A percentile compares a stretch with the other conserved stretches of the same genome.
Evolutionary conservation across 2,329 filamentous ascomycete genomes (phyloP).

Genomic region (Trichoderma koningiopsis): DNA sequence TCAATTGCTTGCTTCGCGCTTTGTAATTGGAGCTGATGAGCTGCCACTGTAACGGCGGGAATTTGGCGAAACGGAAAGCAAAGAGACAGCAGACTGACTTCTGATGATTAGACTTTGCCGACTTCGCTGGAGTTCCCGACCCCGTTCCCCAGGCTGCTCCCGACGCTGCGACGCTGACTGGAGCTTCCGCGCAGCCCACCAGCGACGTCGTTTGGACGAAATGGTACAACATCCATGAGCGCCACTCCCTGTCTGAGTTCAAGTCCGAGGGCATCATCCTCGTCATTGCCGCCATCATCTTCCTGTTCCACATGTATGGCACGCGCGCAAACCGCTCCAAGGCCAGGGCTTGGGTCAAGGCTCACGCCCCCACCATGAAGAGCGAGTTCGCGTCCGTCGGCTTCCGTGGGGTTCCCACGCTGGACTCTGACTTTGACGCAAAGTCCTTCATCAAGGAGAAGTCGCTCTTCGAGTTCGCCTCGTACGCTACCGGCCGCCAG

Average conservation of each 20-base stretch:
- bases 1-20: background rate
- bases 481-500: conserved; percentile 87
- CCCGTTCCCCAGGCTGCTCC: conserved; percentile 57
- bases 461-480: conserved; percentile 80
- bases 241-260: conserved; percentile 82
- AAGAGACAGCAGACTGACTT: background rate
- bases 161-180: conserved; percentile 50
- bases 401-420: conserved; percentile 62
- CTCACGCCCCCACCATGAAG: conserved; percentile 70
- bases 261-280: conserved; percentile 82
- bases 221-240: conserved; percentile 98
- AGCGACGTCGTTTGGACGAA: conserved; percentile 71
- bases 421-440: conserved; percentile 46
- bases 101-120: conserved; percentile 74
- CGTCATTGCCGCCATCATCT: conserved; percentile 70
- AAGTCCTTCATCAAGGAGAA: conserved; percentile 74
- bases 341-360: conserved; percentile 77
- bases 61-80: background rate
- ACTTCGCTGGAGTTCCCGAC: conserved; percentile 80
- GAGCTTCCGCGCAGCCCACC: conserved; percentile 49
- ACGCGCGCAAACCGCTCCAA: conserved; percentile 76
- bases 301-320: conserved; percentile 80
- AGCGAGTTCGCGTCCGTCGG: conserved; percentile 88
- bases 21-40: background rate
- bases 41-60: background rate